Conservation (phyloP, 2,329 filamentous ascomycete species). For the Aspergillus sp. region DNA sequence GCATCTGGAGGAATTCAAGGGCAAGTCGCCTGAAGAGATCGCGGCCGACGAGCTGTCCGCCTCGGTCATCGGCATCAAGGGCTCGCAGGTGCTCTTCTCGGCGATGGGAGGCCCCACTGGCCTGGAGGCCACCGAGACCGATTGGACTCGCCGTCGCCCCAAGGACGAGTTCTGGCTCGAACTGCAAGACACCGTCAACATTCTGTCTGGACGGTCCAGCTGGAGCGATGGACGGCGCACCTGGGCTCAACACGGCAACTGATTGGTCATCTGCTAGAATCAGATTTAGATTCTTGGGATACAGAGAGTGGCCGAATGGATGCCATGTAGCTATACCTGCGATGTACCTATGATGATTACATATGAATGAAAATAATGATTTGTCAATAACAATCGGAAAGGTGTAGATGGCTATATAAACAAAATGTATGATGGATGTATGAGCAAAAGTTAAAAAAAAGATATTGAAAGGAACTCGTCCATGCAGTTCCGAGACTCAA, state of each 20-base stretch:
- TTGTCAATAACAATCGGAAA: neutral
- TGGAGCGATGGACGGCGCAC: constrained; percentile 23
- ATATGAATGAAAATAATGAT: constrained; percentile 1
- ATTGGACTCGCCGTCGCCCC: constrained; percentile 88
- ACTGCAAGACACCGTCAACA: constrained; percentile 78
- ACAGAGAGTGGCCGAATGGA: neutral
- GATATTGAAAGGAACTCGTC: neutral
- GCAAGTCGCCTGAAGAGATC: constrained; percentile 65
- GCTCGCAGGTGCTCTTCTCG: constrained; percentile 83
- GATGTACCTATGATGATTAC: neutral
- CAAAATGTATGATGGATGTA: no score
- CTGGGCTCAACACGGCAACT: neutral
- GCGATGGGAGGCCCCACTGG: constrained; percentile 63
- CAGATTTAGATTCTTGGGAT: neutral
- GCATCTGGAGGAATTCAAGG: constrained; percentile 77
- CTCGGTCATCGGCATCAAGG: constrained; percentile 87
- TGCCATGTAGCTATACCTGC: neutral
- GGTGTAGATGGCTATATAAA: neutral
- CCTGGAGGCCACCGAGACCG: constrained; percentile 80
- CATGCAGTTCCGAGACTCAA: neutral
- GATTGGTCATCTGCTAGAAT: neutral
- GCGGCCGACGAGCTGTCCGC: constrained; percentile 71
- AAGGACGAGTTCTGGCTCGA: constrained; percentile 81
- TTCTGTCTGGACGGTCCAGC: constrained; percentile 69
- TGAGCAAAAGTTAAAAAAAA: neutral